These are phyloP conservation scores for Shiraia sp. DNA, from an alignment of 2,329 filamentous ascomycete genomes.

Conservation along the genomic window DNA sequence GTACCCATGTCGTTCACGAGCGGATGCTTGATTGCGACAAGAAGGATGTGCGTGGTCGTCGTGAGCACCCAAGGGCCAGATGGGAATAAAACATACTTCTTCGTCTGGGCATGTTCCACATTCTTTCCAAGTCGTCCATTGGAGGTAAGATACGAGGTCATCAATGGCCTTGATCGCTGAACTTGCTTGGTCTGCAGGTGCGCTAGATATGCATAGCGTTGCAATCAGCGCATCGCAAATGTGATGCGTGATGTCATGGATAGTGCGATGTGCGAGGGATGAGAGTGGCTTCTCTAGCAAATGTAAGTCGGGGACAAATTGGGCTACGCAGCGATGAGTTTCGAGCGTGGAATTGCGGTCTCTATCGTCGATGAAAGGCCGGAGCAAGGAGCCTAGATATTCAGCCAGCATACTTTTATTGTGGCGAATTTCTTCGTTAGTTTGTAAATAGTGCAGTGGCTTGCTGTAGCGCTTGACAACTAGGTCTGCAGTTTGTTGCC, in stretches of 20 bases:
- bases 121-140: slow-evolving; percentile 65
- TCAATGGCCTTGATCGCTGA: slow-evolving; percentile 40
- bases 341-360: slow-evolving; percentile 46
- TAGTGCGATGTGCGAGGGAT: slow-evolving; percentile 37
- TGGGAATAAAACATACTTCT: slow-evolving; percentile 64
- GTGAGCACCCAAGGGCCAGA: slow-evolving; percentile 63
- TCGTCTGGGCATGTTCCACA: slow-evolving; percentile 57
- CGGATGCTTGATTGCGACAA: slow-evolving; percentile 38
- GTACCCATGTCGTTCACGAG: slow-evolving; percentile 18
- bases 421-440: slow-evolving; percentile 15
- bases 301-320: slow-evolving; percentile 42
- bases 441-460: slow-evolving; percentile 51
- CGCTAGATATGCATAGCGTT: slow-evolving; percentile 11
- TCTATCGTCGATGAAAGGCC: slow-evolving; percentile 46
- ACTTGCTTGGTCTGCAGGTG: slow-evolving; percentile 5
- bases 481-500: slow-evolving; percentile 71
- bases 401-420: slow-evolving; percentile 22
- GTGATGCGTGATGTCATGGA: slow-evolving; percentile 32
- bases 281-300: slow-evolving; percentile 23
- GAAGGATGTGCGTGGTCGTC: slow-evolving; percentile 59
- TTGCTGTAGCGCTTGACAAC: slow-evolving; percentile 65
- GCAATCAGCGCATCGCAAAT: slow-evolving; percentile 42
- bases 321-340: slow-evolving; percentile 52
- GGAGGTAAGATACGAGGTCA: slow-evolving; percentile 54
- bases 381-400: slow-evolving; percentile 35